These are phyloP conservation scores for Termitomyces sp. DNA, from an alignment of 768 basidiomycete species.

Conservation along the genomic window DNA sequence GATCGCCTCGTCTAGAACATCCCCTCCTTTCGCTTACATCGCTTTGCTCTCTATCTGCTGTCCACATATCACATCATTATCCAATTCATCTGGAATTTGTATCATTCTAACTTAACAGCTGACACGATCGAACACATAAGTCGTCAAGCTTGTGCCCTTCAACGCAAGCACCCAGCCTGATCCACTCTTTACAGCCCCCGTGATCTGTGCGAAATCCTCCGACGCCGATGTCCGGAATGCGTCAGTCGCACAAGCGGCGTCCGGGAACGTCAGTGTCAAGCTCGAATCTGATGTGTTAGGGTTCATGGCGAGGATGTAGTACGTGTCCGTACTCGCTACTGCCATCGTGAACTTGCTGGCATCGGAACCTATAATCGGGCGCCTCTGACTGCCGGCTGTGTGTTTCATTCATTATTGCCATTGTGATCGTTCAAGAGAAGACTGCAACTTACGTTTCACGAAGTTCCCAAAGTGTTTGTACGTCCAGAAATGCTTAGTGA, in stretches of 20 bases:
- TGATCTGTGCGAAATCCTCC: constrained; percentile 28
- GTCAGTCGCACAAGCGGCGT: constrained; percentile 21
- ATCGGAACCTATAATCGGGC: constrained; percentile 25
- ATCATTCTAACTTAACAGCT: constrained; percentile 16
- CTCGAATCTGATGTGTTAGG: constrained; percentile 22
- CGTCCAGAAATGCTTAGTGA: constrained; percentile 34
- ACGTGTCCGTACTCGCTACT: constrained; percentile 21
- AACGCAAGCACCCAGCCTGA: constrained; percentile 23
- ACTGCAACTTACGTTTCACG: constrained; percentile 28
- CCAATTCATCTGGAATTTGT: background rate
- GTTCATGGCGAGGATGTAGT: constrained; percentile 30
- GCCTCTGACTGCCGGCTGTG: constrained; percentile 29
- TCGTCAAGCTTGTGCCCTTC: constrained; percentile 28
- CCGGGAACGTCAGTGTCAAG: constrained; percentile 28
- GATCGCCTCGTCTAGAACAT: constrained; percentile 13
- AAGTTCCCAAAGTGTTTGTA: constrained; percentile 37
- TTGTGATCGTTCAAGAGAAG: background rate
- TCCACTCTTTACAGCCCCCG: constrained; percentile 19
- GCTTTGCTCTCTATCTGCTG: constrained; percentile 4
- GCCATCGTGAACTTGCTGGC: constrained; percentile 27
- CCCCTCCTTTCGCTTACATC: background rate
- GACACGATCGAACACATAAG: constrained; percentile 25
- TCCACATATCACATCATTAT: background rate
- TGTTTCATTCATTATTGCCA: background rate
- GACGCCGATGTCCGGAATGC: constrained; percentile 26